A percentile compares a stretch with the other conserved stretches of the same genome.
Conservation (phyloP, 164 flowering plant genomes). For the Taxillus chinensis region DNA sequence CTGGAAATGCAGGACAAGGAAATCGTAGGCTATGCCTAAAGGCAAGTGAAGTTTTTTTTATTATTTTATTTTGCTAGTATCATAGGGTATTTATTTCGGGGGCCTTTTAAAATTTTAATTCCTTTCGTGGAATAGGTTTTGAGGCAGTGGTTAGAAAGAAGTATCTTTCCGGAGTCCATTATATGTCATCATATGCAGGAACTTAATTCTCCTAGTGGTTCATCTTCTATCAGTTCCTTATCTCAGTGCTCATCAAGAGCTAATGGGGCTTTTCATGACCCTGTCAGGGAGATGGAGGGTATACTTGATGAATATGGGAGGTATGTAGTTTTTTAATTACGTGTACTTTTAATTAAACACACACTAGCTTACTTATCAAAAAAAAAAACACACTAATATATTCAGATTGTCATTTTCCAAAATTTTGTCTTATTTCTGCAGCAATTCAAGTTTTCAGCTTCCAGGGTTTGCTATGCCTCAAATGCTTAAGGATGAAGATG, state of each 20-base stretch:
- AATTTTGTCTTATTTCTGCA: constrained; percentile 22
- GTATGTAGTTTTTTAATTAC: constrained; percentile 20
- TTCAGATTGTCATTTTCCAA: constrained; percentile 2
- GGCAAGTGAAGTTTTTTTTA: constrained; percentile 31
- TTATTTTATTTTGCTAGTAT: not conserved
- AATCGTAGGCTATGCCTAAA: constrained; percentile 93
- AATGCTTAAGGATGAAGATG: constrained; percentile 67
- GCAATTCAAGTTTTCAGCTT: constrained; percentile 91
- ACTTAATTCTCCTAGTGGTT: constrained; percentile 43
- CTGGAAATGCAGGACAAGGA: constrained; percentile 66
- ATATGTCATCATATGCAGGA: constrained; percentile 70
- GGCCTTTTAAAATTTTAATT: not conserved
- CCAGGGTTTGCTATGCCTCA: constrained; percentile 80
- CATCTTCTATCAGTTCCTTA: constrained; percentile 35
- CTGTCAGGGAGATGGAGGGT: constrained; percentile 90
- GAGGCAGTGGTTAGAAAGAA: constrained; percentile 85
- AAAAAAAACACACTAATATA: not conserved
- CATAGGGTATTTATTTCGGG: not conserved
- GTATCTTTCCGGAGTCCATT: constrained; percentile 68
- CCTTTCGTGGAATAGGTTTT: constrained; percentile 50
- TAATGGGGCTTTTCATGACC: constrained; percentile 86
- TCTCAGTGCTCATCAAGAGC: constrained; percentile 61
- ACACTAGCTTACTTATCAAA: too few relatives aligned
- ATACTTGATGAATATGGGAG: constrained; percentile 99
- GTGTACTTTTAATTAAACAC: not conserved